These are phyloP conservation scores for Ogataea degrootiae DNA, from an alignment of 805 yeast species.

Conservation along the genomic window DNA sequence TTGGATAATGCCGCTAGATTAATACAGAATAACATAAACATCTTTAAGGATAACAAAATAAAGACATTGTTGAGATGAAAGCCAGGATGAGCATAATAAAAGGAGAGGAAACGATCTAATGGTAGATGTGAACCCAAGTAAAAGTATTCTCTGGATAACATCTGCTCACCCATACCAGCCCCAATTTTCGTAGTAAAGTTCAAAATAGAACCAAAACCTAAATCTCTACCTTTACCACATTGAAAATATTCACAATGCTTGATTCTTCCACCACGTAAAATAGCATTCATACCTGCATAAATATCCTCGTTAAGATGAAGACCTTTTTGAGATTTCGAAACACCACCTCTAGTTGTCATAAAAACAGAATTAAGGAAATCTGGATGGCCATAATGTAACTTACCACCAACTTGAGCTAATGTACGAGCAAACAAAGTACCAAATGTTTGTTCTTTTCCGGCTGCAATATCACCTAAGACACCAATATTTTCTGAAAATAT, in stretches of 20 bases:
- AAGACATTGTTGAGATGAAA: constrained; percentile 77
- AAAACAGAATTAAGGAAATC: constrained; percentile 71
- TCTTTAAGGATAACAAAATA: constrained; percentile 62
- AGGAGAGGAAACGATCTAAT: constrained; percentile 70
- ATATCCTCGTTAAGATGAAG: constrained; percentile 81
- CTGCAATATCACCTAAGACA: constrained; percentile 79
- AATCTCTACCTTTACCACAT: constrained; percentile 84
- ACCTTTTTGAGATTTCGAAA: constrained; percentile 80
- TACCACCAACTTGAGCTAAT: constrained; percentile 76
- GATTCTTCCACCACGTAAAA: constrained; percentile 76
- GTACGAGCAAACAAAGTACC: constrained; percentile 83
- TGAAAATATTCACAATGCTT: constrained; percentile 80
- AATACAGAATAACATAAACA: constrained; percentile 52
- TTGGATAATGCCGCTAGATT: constrained; percentile 62
- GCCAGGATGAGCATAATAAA: constrained; percentile 84
- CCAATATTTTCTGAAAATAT: constrained; percentile 81
- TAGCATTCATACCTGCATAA: constrained; percentile 80
- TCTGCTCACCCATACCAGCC: constrained; percentile 89
- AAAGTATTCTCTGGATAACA: constrained; percentile 76
- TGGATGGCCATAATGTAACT: constrained; percentile 84
- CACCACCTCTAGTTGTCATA: constrained; percentile 85
- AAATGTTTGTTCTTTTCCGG: constrained; percentile 85
- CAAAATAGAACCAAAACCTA: constrained; percentile 78
- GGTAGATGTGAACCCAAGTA: constrained; percentile 75
- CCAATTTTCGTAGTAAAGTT: constrained; percentile 83